Evolutionary conservation across 1,284 basidiomycete genomes (phyloP), one percentile per base, ranked within the genome.

Genomic region (Melampsora americana): DNA sequence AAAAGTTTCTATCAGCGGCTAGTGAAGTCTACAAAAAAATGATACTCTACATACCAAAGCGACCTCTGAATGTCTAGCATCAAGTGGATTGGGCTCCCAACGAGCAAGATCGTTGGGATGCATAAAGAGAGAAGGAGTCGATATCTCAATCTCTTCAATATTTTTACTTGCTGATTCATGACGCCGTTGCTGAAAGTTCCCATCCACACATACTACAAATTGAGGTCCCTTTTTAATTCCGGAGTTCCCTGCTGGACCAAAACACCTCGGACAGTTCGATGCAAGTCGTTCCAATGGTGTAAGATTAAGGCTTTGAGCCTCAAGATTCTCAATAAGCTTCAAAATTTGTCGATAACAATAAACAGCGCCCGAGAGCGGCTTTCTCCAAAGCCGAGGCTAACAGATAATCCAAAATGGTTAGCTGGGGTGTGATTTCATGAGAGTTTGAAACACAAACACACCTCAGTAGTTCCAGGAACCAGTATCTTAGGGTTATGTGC

Each of bases 161-260:
- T 60, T 59, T 26, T 9, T 7, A 11, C 28, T 32, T 1, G 67
- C 67, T n/a, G 18, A 0, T 23, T 53, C 60, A 9, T 69, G 67
- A 60, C 60, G 67, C 6, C 53, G 32, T 12, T 69, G 53, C n/a
- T 69, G 53, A 26, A 69, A 69, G 5, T 56, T 56, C 3, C 53
- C 53, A n/a, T n/a, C n/a, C n/a, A n/a, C n/a, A n/a, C n/a, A n/a
- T n/a, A n/a, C n/a, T n/a, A n/a, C n/a, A n/a, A 28, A 35, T 35
- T 35, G 35, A 3, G 35, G 35, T 3, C 35, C 35, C 9, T 35
- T 35, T 9, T 35, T 35, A 9, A 35, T 35, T 4, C 5, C 5
- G 35, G 35, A 35, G 9, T 9, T 4, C 9, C 35, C 42, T 28
- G 66, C 6, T 7, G 66, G 39, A 28, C 44, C 66, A 48, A 66